Percentiles rank a stretch among this genome's conserved stretches.
phyloP scores from a whole-genome alignment of 164 flowering plant genomes.

The Platanus orientalis region DNA sequence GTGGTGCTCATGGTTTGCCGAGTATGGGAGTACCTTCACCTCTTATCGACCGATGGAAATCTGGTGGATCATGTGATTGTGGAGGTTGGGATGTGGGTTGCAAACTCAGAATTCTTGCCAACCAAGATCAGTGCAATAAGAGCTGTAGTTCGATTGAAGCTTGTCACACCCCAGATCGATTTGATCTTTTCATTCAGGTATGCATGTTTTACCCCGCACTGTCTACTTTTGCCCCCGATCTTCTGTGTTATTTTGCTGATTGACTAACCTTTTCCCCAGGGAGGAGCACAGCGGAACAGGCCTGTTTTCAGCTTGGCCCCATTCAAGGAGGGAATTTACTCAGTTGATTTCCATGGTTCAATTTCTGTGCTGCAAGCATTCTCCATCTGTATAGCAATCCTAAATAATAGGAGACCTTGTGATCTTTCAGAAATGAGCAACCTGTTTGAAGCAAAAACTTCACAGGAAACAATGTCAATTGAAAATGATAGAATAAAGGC shows the following conservation, averaged over 20 bases:
- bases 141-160: slow-evolving; percentile 12
- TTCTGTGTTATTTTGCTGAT: background rate
- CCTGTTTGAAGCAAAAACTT: slow-evolving; percentile 16
- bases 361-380: slow-evolving; percentile 72
- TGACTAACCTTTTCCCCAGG: slow-evolving; percentile 31
- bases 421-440: slow-evolving; percentile 21
- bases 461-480: slow-evolving; percentile 13
- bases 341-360: slow-evolving; percentile 46
- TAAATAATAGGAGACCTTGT: slow-evolving; percentile 32
- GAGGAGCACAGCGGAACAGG: slow-evolving; percentile 28
- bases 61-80: slow-evolving; percentile 91
- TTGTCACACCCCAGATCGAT: slow-evolving; percentile 17
- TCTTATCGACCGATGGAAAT: slow-evolving; percentile 72
- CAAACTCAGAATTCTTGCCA: slow-evolving; percentile 48
- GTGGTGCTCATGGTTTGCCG: slow-evolving; percentile 73
- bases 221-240: background rate
- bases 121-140: slow-evolving; percentile 17
- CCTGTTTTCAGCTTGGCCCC: slow-evolving; percentile 55
- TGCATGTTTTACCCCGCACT: background rate
- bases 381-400: slow-evolving; percentile 53
- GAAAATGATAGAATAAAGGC: slow-evolving; percentile 13
- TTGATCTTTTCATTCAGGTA: slow-evolving; percentile 75
- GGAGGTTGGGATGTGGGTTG: slow-evolving; percentile 99
- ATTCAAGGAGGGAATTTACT: slow-evolving; percentile 44
- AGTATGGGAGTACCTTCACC: slow-evolving; percentile 60